Base-by-base conservation (phyloP, 257 asterid species). In the Linderniella brevidens region DNA sequence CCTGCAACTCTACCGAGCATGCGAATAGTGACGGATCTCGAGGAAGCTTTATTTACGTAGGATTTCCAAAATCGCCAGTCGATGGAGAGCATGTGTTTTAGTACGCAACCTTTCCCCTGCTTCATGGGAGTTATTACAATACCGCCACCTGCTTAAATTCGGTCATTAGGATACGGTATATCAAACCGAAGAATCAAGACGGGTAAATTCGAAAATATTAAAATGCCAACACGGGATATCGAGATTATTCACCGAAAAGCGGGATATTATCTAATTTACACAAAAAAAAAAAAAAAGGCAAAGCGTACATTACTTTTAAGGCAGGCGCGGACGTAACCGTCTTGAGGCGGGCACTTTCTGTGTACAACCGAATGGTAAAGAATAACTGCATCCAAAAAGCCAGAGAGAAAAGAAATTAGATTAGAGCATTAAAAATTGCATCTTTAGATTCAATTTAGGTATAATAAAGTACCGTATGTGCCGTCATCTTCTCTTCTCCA, bases 401-500 rank as follows among this genome's bases (percentile, higher is more conserved):
- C 0, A 38, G 0, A 19, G 20, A 37, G 40, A 55, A 52, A 66
- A 62, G 49, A 54, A 9, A 43, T n/a, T 45, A 35, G 32, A 37
- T 60, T 35, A 13, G 46, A n/a, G 44, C 3, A 25, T n/a, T 25
- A 25, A 25, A 25, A 3, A 6, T 25, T 25, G 32, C 32, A 25
- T 25, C 32, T 25, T 25, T 6, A 6, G 32, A 25, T 25, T 25
- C 32, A 6, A 39, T 13, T 19, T 13, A 37, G 8, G 14, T 57
- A n/a, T 8, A 11, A 36, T 9, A 35, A 19, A 48, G n/a, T 13
- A 88, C 98, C 98, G 25, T 84, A 88, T 51, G 92, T 76, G 63
- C 95, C 95, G 41, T 88, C 95, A 14, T 80, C 93, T 73, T 88
- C 98, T 68, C 87, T 76, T 67, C 98, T 88, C 98, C 98, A 88